Base-by-base conservation (phyloP, 1,139 yeast genomes). In the Geotrichum reessii region DNA sequence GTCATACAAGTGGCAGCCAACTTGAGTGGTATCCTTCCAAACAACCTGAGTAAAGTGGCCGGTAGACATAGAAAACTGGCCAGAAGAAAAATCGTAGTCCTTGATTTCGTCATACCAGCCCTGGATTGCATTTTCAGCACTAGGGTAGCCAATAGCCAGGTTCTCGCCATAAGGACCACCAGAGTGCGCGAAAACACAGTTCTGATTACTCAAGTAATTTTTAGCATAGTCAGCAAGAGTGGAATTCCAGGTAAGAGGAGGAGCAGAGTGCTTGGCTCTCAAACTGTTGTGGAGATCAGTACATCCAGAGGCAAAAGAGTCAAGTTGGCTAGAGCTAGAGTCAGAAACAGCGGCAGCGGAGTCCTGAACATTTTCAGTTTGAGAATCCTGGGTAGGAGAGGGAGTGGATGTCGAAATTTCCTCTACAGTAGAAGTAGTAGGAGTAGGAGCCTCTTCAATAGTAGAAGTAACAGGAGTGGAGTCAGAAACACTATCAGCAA, bases 11-110 rank as follows among this genome's bases (percentile, higher is more conserved):
- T 87, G 95, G 76, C 97, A 90, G 49, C 96, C 96, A 21, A 90
- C 72, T 70, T 81, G 73, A 46, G 84, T 78, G 60, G 91, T 76
- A 44, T 76, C 73, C 73, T 84, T 84, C 96, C 97, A 90, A 55
- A 90, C 86, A 64, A 90, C 80, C 74, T 87, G 95, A 51, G 96
- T 88, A 78, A 89, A 90, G 75, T 90, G 97, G 63, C 87, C 86
- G 61, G 84, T 78, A 54, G 68, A 52, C 47, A 72, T 74, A 54
- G 79, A 69, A 66, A 66, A 72, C 57, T 70, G 70, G 53, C 81
- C 79, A 63, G 75, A 67, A 31, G 71, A 65, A 73, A 76, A 86
- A 74, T 84, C 76, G 78, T 87, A 89, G 59, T 71, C 64, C 12
- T 69, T 64, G 63, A 64, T 58, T 76, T 89, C 97, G 63, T 77